Evolutionary conservation across 164 flowering plant genomes (phyloP), one percentile per base, ranked within the genome.

Genomic region (Tetracentron sinense): DNA sequence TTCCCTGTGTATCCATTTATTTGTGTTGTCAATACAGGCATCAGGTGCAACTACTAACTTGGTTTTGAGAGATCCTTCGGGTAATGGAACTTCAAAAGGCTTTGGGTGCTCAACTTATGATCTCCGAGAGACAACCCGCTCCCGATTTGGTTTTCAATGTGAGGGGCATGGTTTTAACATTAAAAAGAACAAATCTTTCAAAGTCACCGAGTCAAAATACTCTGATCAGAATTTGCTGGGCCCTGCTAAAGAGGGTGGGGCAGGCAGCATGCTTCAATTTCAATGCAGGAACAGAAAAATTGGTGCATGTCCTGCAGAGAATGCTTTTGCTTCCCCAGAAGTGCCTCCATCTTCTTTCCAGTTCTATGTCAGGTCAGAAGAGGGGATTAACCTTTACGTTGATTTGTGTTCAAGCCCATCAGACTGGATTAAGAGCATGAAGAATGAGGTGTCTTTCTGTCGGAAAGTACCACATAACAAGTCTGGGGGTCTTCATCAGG

Each of bases 281-380:
- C 58, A 55, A 14, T 22, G 44, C 42, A 29, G 38, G 55, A 65
- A 61, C 25, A 48, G 26, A 46, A 44, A 28, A 28, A 11, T 10
- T 46, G 69, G 59, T 72, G 47, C 54, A 38, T 53, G 52, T 65
- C 67, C 68, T 31, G 46, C 61, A 17, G 72, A 61, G n/a, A 58
- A 31, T 51, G 56, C 54, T 15, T 26, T 60, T 31, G 60, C 44
- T 21, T 48, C 61, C 31, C 22, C 28, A 33, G 35, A 63, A 58
- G 68, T 33, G 17, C 60, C 62, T 46, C 63, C 70, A 11, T 27
- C 81, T 47, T 68, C 80, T 29, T 79, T 80, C 60, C 76, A 85
- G 74, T 85, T 80, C 61, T 64, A 70, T 74, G 86, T 82, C 56
- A 65, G 73, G 51, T 81, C 81, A 30, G 87, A 83, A 55, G 84